phyloP scores from a whole-genome alignment of 2,329 filamentous ascomycete genomes.

The Colletotrichum sp. region DNA sequence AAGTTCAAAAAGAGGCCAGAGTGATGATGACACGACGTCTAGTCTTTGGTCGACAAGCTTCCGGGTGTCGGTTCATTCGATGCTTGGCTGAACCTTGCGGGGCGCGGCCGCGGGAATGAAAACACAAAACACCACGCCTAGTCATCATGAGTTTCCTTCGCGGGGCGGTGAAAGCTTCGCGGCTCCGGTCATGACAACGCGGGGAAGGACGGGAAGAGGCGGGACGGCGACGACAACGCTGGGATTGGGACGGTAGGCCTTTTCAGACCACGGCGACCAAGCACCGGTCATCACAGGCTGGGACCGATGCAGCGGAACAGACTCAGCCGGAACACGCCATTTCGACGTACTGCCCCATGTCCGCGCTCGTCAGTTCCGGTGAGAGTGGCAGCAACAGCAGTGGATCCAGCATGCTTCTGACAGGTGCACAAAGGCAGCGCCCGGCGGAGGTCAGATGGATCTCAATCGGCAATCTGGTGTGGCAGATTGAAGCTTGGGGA shows the following conservation, averaged over 20 bases:
- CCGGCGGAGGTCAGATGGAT: slow-evolving; percentile 10
- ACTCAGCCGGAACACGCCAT: slow-evolving; percentile 1
- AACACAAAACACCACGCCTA: background rate
- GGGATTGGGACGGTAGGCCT: background rate
- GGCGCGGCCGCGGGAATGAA: background rate
- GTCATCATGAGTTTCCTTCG: background rate
- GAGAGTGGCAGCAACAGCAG: background rate
- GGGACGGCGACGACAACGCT: background rate
- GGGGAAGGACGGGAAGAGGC: background rate
- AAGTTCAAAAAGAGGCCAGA: background rate
- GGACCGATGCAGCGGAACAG: background rate
- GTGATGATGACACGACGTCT: background rate
- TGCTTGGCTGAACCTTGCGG: background rate
- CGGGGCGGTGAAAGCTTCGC: background rate
- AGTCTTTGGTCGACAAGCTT: background rate
- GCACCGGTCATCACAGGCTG: background rate
- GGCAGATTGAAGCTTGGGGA: background rate
- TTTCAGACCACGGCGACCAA: background rate
- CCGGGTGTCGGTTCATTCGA: background rate
- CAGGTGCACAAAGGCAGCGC: slow-evolving; percentile 2
- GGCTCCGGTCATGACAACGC: background rate
- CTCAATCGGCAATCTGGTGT: slow-evolving; percentile 15
- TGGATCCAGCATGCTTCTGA: background rate
- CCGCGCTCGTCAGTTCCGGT: background rate
- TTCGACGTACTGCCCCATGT: background rate